Base-by-base conservation (phyloP, 345 rosid species). In the Raphanus raphanistrum region DNA sequence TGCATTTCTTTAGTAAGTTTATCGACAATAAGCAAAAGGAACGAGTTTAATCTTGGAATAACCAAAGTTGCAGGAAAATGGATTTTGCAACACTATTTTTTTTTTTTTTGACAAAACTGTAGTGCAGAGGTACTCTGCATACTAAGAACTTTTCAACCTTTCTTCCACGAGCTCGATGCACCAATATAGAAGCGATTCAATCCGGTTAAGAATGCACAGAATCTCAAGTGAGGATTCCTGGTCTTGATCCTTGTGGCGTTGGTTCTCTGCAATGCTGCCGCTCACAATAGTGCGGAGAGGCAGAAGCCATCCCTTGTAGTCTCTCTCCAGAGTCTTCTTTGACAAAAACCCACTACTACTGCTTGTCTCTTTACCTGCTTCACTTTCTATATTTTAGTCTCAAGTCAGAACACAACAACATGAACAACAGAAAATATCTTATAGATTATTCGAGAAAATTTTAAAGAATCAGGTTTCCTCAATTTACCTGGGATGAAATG, bases 81-180 rank as follows among this genome's bases (percentile, higher is more conserved):
- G 50, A 33, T 25, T 35, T 35, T 35, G 21, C 21, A 32, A 54
- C 62, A 29, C 21, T 13, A 26, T 36, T 8, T 36, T 36, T 33
- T 36, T 35, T 36, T 36, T 6, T 36, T 36, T 3, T 28, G 41
- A 36, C 41, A 36, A 36, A 36, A 36, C 41, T 60, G 26, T 31
- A 32, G 29, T 8, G 38, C 64, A 21, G 26, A 10, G 4, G 50
- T 33, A 16, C 68, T 17, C 28, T 35, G 31, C 69, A 21, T 17
- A 17, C 57, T 15, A 58, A 17, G 45, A 55, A 57, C 54, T 59
- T 67, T 83, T 83, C 80, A 92, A 38, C 66, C 68, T 88, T 68
- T 85, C 92, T 83, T 92, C 98, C 3, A 91, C 90, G 45, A 95
- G 98, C 76, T 91, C 98, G 17, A 92, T 90, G 79, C 99, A 95